These are phyloP conservation scores for Rosa rugosa DNA, from an alignment of 306 rosid species.

Conservation along the genomic window DNA sequence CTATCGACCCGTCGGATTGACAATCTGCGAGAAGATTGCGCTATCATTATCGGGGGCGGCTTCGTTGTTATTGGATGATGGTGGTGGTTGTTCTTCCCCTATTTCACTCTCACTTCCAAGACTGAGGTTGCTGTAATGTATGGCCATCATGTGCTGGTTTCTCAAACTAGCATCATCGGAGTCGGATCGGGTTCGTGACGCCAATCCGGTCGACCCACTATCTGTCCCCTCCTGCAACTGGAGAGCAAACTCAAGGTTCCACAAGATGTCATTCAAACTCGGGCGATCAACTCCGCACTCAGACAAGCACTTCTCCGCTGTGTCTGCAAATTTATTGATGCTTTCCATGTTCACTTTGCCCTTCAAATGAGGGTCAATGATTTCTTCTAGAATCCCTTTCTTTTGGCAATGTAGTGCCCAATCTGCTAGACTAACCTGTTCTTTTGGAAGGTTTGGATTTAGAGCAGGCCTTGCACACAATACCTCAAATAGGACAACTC, in stretches of 20 bases:
- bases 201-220: background rate
- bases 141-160: slow-evolving; percentile 30
- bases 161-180: slow-evolving; percentile 22
- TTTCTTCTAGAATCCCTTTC: slow-evolving; percentile 44
- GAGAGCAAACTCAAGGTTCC: slow-evolving; percentile 55
- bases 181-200: background rate
- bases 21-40: slow-evolving; percentile 49
- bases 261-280: slow-evolving; percentile 46
- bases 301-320: slow-evolving; percentile 52
- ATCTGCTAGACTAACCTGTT: slow-evolving; percentile 56
- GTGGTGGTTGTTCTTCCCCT: slow-evolving; percentile 10
- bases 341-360: slow-evolving; percentile 50
- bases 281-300: slow-evolving; percentile 47
- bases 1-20: slow-evolving; percentile 46
- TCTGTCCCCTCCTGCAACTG: slow-evolving; percentile 48
- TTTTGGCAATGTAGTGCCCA: slow-evolving; percentile 50
- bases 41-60: background rate
- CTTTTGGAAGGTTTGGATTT: slow-evolving; percentile 48
- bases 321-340: slow-evolving; percentile 49
- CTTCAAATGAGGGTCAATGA: slow-evolving; percentile 44
- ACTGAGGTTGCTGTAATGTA: slow-evolving; percentile 46
- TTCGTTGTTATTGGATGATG: background rate
- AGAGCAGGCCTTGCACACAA: slow-evolving; percentile 53
- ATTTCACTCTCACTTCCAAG: slow-evolving; percentile 43
- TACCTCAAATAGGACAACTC: slow-evolving; percentile 53